Evolutionary conservation across 805 yeast genomes (phyloP).

Genomic region (Candida suzukii): DNA sequence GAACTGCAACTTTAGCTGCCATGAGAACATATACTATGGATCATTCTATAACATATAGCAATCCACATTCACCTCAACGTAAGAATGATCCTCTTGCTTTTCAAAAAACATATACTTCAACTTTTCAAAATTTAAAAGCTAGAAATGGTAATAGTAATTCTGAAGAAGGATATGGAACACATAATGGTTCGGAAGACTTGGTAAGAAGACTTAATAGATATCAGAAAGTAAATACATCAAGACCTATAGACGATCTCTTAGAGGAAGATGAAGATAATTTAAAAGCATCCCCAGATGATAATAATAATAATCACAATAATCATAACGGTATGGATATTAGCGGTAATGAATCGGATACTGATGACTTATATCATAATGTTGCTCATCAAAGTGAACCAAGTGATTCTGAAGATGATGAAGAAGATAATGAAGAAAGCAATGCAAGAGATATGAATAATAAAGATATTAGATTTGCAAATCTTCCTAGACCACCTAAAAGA

Average conservation of each 20-base stretch:
- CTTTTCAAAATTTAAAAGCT: not conserved
- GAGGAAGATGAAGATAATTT: conserved; percentile 14
- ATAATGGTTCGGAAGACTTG: conserved; percentile 26
- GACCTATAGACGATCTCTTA: conserved; percentile 7
- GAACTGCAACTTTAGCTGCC: conserved; percentile 67
- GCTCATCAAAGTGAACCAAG: conserved; percentile 37
- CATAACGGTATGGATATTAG: conserved; percentile 6
- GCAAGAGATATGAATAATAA: not conserved
- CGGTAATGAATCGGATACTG: conserved; percentile 4
- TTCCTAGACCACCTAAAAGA: conserved; percentile 47
- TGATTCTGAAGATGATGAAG: conserved; percentile 22
- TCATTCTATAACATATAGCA: conserved; percentile 7
- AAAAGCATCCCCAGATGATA: too few species aligned
- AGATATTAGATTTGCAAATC: conserved; percentile 50
- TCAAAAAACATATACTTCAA: not conserved
- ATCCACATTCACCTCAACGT: not conserved
- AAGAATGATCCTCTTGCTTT: not conserved
- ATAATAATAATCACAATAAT: too few species aligned
- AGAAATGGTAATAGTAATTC: conserved; percentile 1
- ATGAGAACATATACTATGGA: conserved; percentile 24
- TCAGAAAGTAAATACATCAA: conserved; percentile 3
- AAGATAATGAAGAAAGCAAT: not conserved
- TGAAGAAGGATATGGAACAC: conserved; percentile 18
- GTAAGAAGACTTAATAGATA: conserved; percentile 14
- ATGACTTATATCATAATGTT: conserved; percentile 9